Evolutionary conservation across 176 grass and related monocot genomes (phyloP).

Genomic region (Poa pratensis): DNA sequence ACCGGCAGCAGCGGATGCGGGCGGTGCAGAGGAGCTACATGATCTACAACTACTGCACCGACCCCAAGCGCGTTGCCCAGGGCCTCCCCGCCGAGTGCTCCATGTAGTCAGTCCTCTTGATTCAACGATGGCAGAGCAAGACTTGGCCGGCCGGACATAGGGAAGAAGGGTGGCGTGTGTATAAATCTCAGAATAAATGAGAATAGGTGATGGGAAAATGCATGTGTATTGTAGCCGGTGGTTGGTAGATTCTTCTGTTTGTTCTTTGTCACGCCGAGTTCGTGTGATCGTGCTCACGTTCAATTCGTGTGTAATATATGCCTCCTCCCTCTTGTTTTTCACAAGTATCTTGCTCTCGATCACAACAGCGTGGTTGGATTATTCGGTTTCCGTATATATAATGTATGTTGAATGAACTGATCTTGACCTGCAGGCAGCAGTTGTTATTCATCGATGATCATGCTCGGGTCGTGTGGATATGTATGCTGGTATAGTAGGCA

Average conservation of each 20-base stretch:
- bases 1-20: constrained; percentile 64
- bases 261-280: not conserved
- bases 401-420: not conserved
- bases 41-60: constrained; percentile 94
- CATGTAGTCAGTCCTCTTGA: not conserved
- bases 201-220: not conserved
- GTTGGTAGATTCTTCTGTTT: constrained; percentile 30
- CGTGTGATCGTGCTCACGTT: not conserved
- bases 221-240: constrained; percentile 24
- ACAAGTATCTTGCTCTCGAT: not conserved
- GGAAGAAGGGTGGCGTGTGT: not conserved
- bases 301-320: constrained; percentile 42
- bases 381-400: not conserved
- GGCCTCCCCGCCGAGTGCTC: constrained; percentile 78
- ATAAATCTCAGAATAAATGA: constrained; percentile 29
- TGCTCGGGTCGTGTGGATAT: not conserved
- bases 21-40: constrained; percentile 83
- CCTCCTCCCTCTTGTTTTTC: not conserved
- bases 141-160: not conserved
- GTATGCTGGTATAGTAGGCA: not conserved
- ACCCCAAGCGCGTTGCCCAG: constrained; percentile 63
- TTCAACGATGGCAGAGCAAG: not conserved
- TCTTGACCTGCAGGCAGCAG: not conserved
- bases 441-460: not conserved
- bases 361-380: not conserved